Evolutionary conservation across 2,329 filamentous ascomycete genomes (phyloP).

Genomic region (Fusarium secorum): DNA sequence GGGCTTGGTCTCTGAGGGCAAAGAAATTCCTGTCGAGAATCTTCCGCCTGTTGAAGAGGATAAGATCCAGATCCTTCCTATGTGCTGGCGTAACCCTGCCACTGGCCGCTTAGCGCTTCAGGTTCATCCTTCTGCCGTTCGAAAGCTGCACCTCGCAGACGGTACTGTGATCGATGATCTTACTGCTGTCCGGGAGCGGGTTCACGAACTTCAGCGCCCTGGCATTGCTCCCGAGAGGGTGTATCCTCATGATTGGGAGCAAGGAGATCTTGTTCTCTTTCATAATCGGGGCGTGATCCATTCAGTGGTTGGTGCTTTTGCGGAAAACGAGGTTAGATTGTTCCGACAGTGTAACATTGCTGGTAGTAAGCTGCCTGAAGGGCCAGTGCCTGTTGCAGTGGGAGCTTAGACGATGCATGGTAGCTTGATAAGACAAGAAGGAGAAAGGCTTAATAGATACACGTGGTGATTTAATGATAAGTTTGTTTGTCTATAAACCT

Average conservation of each 20-base stretch:
- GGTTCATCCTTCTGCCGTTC: conserved; percentile 75
- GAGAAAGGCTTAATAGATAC: not conserved
- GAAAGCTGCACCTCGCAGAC: conserved; percentile 71
- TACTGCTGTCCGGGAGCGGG: conserved; percentile 69
- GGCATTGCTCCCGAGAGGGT: conserved; percentile 74
- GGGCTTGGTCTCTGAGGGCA: conserved; percentile 72
- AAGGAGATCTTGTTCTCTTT: conserved; percentile 79
- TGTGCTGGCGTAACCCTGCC: conserved; percentile 80
- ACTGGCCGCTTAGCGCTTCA: conserved; percentile 75
- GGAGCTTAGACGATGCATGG: not conserved
- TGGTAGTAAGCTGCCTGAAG: conserved; percentile 64
- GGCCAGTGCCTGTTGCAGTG: conserved; percentile 46
- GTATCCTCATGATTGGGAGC: conserved; percentile 79
- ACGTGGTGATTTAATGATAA: not conserved
- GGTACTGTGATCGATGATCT: conserved; percentile 76
- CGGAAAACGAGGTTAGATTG: conserved; percentile 74
- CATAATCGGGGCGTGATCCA: conserved; percentile 80
- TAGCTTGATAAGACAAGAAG: not conserved
- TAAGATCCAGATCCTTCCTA: conserved; percentile 76
- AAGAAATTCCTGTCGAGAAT: conserved; percentile 65
- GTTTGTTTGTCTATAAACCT: not conserved
- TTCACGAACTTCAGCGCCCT: conserved; percentile 74
- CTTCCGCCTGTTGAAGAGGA: conserved; percentile 70
- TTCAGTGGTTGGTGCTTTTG: conserved; percentile 78
- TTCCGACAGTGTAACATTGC: conserved; percentile 84